Conservation (phyloP, 2,329 filamentous ascomycete species). For the Coniochaeta hoffmannii region DNA sequence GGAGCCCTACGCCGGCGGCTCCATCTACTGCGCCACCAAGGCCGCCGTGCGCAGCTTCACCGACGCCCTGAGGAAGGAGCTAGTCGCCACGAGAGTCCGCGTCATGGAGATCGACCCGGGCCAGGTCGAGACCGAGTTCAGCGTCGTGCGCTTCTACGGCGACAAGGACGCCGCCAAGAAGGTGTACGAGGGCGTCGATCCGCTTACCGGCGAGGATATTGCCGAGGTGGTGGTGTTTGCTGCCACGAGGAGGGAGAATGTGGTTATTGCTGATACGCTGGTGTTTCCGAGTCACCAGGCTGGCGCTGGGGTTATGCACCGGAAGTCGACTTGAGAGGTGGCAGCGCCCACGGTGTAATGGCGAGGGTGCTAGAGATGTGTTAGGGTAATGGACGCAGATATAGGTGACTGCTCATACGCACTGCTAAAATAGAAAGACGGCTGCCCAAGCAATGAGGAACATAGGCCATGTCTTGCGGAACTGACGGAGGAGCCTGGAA, state of each 20-base stretch:
- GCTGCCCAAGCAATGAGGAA: too few species aligned
- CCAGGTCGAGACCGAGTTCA: slow-evolving; percentile 93
- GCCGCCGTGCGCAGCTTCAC: slow-evolving; percentile 82
- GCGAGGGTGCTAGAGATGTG: too few species aligned
- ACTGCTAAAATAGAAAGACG: too few species aligned
- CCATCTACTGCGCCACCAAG: slow-evolving; percentile 92
- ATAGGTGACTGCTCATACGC: too few species aligned
- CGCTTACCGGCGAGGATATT: slow-evolving; percentile 83
- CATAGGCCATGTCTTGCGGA: too few species aligned
- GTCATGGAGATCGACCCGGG: slow-evolving; percentile 87
- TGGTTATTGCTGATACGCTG: slow-evolving; percentile 80
- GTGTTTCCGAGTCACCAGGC: slow-evolving; percentile 81
- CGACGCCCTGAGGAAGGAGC: slow-evolving; percentile 73
- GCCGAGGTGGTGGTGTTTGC: slow-evolving; percentile 86
- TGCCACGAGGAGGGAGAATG: slow-evolving; percentile 78
- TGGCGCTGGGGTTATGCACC: slow-evolving; percentile 22
- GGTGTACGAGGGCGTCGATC: slow-evolving; percentile 79
- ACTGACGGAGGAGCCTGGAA: too few species aligned
- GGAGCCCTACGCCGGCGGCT: slow-evolving; percentile 76
- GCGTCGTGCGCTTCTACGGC: slow-evolving; percentile 77
- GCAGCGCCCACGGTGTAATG: too few species aligned
- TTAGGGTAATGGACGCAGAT: too few species aligned
- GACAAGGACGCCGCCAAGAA: slow-evolving; percentile 86
- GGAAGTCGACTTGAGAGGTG: slow-evolving; percentile 14
- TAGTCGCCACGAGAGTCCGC: slow-evolving; percentile 71